These are phyloP conservation scores for Sporisorium scitamineum DNA, from an alignment of 1,284 basidiomycete genomes.

Conservation along the genomic window DNA sequence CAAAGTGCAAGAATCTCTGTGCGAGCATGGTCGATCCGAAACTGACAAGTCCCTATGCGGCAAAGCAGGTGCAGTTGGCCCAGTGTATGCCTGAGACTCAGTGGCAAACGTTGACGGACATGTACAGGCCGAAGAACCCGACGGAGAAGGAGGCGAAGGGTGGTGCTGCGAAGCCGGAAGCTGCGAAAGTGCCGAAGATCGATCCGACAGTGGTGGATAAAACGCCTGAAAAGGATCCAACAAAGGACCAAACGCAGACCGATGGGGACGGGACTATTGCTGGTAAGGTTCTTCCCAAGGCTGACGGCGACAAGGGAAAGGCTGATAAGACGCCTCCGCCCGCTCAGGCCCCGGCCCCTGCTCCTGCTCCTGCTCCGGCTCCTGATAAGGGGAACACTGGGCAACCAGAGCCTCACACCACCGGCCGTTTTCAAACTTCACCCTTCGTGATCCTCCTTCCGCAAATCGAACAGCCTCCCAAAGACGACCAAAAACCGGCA, in stretches of 20 bases:
- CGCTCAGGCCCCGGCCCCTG: not conserved
- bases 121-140: slow-evolving; percentile 22
- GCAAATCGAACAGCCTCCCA: not conserved
- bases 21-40: slow-evolving; percentile 22
- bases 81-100: slow-evolving; percentile 13
- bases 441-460: not conserved
- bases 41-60: slow-evolving; percentile 21
- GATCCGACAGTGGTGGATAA: slow-evolving; percentile 24
- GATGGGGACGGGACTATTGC: slow-evolving; percentile 15
- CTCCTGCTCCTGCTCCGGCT: not conserved
- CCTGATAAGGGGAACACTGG: not conserved
- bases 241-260: slow-evolving; percentile 9
- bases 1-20: slow-evolving; percentile 38
- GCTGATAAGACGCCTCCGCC: not conserved
- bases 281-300: slow-evolving; percentile 1
- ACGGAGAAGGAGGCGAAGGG: not conserved
- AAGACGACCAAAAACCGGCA: too few relatives aligned
- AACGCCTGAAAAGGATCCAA: not conserved
- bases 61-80: slow-evolving; percentile 32
- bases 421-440: not conserved
- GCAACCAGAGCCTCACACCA: not conserved
- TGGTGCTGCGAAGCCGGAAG: not conserved
- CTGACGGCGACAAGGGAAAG: not conserved
- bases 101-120: slow-evolving; percentile 25
- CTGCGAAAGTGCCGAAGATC: not conserved